Base-by-base conservation (phyloP, 2,329 filamentous ascomycete genomes). In the Alternaria angustiovoidea region DNA sequence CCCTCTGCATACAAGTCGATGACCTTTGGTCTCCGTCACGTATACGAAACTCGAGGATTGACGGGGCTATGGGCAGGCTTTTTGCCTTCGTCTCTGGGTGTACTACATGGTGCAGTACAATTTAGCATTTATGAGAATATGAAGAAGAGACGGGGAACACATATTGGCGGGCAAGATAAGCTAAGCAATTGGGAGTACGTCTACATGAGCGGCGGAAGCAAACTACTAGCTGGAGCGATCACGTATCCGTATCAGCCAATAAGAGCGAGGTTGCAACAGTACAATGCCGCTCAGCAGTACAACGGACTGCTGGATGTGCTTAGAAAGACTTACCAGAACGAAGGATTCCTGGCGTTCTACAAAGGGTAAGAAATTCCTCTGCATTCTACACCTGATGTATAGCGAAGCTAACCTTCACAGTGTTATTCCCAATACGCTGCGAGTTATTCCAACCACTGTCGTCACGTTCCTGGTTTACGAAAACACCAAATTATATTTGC, bases 381-480 rank as follows among this genome's bases (percentile, higher is more conserved):
- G 7, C n/a, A 16, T 22, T 28, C n/a, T 24, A 11, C 11, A 20
- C n/a, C 12, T 18, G 14, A 30, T 18, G 38, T n/a, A 32, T 1
- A 22, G 3, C n/a, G 36, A 36, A 7, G 44, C 64, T 69, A 38
- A 67, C 48, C 16, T 18, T 36, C 32, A 4, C 16, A 49, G 46
- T 18, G n/a, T 98, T 58, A 88, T 92, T 41, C 94, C 94, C 1
- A 96, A 94, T 67, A 86, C 97, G n/a, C 83, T 97, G 53, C 87
- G 95, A 62, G 95, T 98, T 28, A 84, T 99, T 78, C 95, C 95
- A 4, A 94, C 93, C 32, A 98, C 95, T 4, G 96, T 95, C 87
- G 92, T 97, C 54, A 98, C 94, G 1, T 98, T 99, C 76, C 80
- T 99, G 70, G 94, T 98, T 24, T 98, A 98, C 80, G 95, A 99